These are phyloP conservation scores for Omphalotus olearius DNA, from an alignment of 1,284 basidiomycete species.

Conservation along the genomic window DNA sequence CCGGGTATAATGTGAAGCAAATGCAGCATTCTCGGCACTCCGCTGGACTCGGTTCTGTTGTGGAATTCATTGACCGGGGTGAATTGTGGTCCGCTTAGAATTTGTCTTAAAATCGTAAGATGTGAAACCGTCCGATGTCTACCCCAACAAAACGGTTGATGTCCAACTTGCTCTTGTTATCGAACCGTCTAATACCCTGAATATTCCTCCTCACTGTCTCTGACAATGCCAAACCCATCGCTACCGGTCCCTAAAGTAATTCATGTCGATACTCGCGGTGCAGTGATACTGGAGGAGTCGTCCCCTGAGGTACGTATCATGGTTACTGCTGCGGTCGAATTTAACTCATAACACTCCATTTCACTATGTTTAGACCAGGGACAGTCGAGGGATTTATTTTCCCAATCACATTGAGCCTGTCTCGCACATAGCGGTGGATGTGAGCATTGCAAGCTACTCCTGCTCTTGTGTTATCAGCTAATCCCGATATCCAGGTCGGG, in stretches of 20 bases:
- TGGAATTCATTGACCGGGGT: too few species aligned
- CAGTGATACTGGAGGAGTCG: constrained; percentile 86
- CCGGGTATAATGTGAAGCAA: too few species aligned
- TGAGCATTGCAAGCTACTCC: constrained; percentile 39
- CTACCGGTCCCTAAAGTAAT: constrained; percentile 73
- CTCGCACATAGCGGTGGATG: constrained; percentile 95
- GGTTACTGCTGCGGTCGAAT: constrained; percentile 3
- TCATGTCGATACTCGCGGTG: constrained; percentile 84
- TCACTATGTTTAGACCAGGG: constrained; percentile 62
- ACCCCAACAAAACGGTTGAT: too few species aligned
- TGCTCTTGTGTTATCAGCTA: constrained; percentile 5
- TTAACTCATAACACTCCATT: constrained; percentile 10
- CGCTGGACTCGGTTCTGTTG: too few species aligned
- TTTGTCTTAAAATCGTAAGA: too few species aligned
- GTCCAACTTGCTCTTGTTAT: too few species aligned
- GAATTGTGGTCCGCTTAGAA: too few species aligned
- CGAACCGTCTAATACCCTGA: background rate
- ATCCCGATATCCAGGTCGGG: constrained; percentile 66
- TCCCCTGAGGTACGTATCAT: constrained; percentile 75
- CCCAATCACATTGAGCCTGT: constrained; percentile 95
- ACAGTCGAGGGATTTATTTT: constrained; percentile 92
- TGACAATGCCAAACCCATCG: constrained; percentile 36
- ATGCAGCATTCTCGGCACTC: too few species aligned
- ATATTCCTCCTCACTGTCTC: background rate
- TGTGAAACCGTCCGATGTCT: too few species aligned